These are phyloP conservation scores for Penicillium palitans DNA, from an alignment of 2,329 filamentous ascomycete species.

Conservation along the genomic window DNA sequence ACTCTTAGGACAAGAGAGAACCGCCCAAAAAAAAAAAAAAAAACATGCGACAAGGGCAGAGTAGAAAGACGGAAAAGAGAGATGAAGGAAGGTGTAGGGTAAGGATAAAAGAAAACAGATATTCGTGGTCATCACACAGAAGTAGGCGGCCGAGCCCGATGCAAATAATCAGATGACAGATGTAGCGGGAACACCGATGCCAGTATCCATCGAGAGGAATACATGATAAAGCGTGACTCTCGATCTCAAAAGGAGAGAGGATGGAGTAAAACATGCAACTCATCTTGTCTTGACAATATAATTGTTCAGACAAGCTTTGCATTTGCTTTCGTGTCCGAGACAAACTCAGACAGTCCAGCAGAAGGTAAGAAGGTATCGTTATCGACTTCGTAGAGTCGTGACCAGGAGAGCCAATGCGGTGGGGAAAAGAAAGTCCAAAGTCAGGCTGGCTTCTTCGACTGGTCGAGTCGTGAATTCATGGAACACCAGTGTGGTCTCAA, in stretches of 20 bases:
- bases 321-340: slow-evolving; percentile 6
- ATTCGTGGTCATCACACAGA: slow-evolving; percentile 20
- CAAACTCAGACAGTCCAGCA: neutral
- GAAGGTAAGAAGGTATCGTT: slow-evolving; percentile 5
- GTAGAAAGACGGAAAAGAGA: slow-evolving; percentile 5
- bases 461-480: slow-evolving; percentile 34
- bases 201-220: slow-evolving; percentile 7
- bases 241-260: slow-evolving; percentile 8
- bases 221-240: slow-evolving; percentile 4
- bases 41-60: slow-evolving; percentile 15
- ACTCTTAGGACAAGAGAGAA: slow-evolving; percentile 20
- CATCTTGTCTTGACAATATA: slow-evolving; percentile 1
- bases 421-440: neutral
- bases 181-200: neutral
- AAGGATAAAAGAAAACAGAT: slow-evolving; percentile 11
- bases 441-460: slow-evolving; percentile 15
- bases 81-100: slow-evolving; percentile 2
- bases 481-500: slow-evolving; percentile 29
- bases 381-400: slow-evolving; percentile 21
- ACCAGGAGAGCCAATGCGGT: slow-evolving; percentile 10
- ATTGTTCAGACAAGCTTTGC: slow-evolving; percentile 1
- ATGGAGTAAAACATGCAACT: slow-evolving; percentile 5
- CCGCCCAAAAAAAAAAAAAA: slow-evolving; percentile 4
- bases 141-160: slow-evolving; percentile 11
- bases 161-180: slow-evolving; percentile 11